A percentile compares a stretch with the other conserved stretches of the same genome.
Evolutionary conservation across 2,329 filamentous ascomycete genomes (phyloP).

Genomic region (Neurospora sp.): DNA sequence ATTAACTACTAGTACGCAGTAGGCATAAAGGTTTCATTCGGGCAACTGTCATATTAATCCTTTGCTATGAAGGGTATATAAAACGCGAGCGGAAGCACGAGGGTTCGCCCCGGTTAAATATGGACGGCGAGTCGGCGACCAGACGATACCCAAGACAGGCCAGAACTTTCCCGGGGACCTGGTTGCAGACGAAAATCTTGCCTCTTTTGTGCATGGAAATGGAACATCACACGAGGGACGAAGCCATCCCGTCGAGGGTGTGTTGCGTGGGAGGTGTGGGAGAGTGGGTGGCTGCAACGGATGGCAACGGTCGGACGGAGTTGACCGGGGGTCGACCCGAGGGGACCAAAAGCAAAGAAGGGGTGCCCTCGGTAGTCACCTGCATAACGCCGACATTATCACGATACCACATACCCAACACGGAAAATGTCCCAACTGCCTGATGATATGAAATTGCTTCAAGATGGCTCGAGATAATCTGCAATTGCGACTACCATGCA

Average conservation of each 20-base stretch:
- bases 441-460: neutral
- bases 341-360: neutral
- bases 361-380: neutral
- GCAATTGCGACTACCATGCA: neutral
- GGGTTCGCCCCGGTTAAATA: neutral
- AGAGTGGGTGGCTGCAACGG: neutral
- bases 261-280: neutral
- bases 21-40: neutral
- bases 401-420: neutral
- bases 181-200: neutral
- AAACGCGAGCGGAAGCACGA: neutral
- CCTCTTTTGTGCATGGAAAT: neutral
- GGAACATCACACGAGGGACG: neutral
- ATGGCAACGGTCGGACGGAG: neutral
- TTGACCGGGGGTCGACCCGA: neutral
- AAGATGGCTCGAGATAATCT: neutral
- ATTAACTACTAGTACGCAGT: no score
- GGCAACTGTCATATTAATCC: neutral
- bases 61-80: neutral
- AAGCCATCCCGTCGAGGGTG: neutral
- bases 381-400: neutral
- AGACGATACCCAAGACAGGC: neutral
- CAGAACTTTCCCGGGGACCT: neutral
- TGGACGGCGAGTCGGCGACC: neutral
- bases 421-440: neutral